Evolutionary conservation across 768 basidiomycete species (phyloP).

Genomic region (Psilocybe azurescens): DNA sequence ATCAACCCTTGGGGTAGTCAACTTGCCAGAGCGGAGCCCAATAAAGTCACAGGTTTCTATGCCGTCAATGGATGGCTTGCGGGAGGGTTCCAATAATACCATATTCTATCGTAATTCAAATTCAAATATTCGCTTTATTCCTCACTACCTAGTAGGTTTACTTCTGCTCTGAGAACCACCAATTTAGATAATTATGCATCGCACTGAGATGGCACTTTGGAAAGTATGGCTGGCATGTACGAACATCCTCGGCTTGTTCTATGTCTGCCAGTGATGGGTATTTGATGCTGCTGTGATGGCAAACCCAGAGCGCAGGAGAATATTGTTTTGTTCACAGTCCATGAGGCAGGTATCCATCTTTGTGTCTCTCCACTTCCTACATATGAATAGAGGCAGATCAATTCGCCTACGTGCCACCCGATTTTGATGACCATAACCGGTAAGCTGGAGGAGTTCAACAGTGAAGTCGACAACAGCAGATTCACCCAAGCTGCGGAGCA

Average conservation of each 20-base stretch:
- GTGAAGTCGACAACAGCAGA: constrained; percentile 37
- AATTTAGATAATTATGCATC: too few relatives aligned
- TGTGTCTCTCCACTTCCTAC: constrained; percentile 29
- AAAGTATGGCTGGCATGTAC: too few relatives aligned
- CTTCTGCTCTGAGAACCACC: too few relatives aligned
- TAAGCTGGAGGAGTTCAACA: constrained; percentile 25
- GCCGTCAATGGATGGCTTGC: constrained; percentile 40
- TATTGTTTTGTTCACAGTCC: too few relatives aligned
- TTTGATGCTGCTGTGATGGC: too few relatives aligned
- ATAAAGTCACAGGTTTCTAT: constrained; percentile 38
- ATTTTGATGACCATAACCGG: constrained; percentile 31
- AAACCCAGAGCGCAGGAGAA: too few relatives aligned
- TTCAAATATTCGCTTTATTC: too few relatives aligned
- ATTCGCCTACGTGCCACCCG: constrained; percentile 27
- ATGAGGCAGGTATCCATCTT: too few relatives aligned
- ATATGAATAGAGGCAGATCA: constrained; percentile 30
- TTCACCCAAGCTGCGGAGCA: constrained; percentile 15
- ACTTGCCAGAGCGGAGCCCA: constrained; percentile 31
- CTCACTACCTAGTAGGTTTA: too few relatives aligned
- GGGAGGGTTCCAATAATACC: constrained; percentile 32
- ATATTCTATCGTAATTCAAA: neutral
- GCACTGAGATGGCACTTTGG: too few relatives aligned
- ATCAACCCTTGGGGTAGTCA: constrained; percentile 40
- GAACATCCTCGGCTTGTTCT: too few relatives aligned
- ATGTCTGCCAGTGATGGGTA: too few relatives aligned